Conservation (phyloP, 441 rosid genomes). For the Gossypium trilobum region DNA sequence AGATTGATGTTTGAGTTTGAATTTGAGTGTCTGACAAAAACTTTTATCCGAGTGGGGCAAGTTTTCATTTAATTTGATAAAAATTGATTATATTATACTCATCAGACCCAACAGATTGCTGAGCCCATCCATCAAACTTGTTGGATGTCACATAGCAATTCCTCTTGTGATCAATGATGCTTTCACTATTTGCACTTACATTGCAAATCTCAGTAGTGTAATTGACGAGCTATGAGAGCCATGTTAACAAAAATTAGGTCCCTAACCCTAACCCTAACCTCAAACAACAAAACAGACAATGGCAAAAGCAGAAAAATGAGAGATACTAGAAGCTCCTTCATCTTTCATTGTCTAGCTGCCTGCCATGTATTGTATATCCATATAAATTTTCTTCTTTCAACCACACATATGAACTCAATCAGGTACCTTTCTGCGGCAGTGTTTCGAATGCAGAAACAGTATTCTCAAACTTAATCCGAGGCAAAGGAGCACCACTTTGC, state of each 20-base stretch:
- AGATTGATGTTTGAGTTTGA: too few relatives aligned
- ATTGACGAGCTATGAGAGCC: not conserved
- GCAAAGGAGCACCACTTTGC: slow-evolving; percentile 93
- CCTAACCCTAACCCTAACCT: not conserved
- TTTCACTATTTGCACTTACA: not conserved
- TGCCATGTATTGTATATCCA: not conserved
- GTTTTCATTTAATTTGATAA: too few relatives aligned
- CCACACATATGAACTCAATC: slow-evolving; percentile 14
- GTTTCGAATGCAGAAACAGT: slow-evolving; percentile 94
- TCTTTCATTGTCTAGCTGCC: not conserved
- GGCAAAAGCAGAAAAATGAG: not conserved
- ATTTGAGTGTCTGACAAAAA: too few relatives aligned
- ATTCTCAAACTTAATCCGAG: slow-evolving; percentile 87
- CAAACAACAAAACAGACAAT: not conserved
- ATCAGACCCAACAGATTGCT: too few relatives aligned
- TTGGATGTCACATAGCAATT: not conserved
- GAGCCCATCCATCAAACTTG: too few relatives aligned
- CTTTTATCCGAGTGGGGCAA: too few relatives aligned
- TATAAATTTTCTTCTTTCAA: not conserved
- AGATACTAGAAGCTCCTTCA: not conserved
- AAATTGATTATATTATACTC: too few relatives aligned
- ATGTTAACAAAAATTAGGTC: not conserved
- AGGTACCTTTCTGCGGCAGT: slow-evolving; percentile 84
- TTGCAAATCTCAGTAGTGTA: not conserved
- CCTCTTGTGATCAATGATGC: not conserved